Base-by-base conservation (phyloP, 1,284 basidiomycete species). In the Rhodotorula sp. region DNA sequence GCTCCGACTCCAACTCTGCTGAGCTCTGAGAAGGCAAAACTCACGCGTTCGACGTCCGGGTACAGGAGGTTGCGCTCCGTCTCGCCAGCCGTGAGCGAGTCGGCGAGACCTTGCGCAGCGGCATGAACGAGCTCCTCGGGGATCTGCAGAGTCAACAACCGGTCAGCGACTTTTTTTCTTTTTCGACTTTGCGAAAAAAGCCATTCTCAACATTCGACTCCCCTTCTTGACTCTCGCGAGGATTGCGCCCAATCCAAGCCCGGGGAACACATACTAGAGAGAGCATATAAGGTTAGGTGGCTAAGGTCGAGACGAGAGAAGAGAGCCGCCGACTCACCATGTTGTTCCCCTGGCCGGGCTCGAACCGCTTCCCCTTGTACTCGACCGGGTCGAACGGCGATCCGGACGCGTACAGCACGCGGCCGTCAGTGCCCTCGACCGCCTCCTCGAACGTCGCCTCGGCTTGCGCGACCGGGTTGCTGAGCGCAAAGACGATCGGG, bases 401-500 rank as follows among this genome's bases (percentile, higher is more conserved):
- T 2, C 94, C 95, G 51, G 89, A 90, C 1, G 95, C 94, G 80
- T 96, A 97, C 71, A 97, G 86, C 39, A 81, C 90, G 58, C 82
- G 83, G 34, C 91, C 91, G 49, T 86, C 81, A 7, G 89, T 90
- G 83, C 90, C 88, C 67, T 87, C 83, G 68, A 97, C 87, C 1
- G 93, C 93, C 76, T 95, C 91, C 70, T 89, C 84, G 81, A 93
- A 97, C 47, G 84, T 82, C 77, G 82, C 83, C 77, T 90, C 89
- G 79, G 90, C 91, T 58, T 79, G 76, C 1, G 52, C 56, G 43
- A 77, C 69, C n/a, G 95, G 95, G 84, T 97, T 98, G 49, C 91
- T 93, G n/a, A 97, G 88, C 62, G 95, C 92, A 86, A 97, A 97
- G 81, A 97, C 89, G 84, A 97, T 95, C 39, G 95, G 94, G 31